phyloP scores from a whole-genome alignment of 202 grass and related monocot genomes.

The Schoenoplectus triqueter region DNA sequence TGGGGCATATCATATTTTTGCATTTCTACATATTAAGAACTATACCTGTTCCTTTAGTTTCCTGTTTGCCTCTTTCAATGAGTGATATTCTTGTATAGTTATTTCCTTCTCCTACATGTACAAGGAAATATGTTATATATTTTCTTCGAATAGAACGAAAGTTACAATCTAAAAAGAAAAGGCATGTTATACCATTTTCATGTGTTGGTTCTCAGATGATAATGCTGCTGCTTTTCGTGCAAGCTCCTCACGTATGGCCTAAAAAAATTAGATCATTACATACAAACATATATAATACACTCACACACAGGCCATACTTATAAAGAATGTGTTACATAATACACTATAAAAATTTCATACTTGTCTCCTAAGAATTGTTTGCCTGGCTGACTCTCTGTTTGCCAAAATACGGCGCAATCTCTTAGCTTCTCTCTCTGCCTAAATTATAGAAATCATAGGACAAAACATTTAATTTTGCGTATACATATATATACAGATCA shows the following conservation, averaged over 20 bases:
- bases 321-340: slow-evolving; percentile 15
- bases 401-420: slow-evolving; percentile 78
- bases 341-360: slow-evolving; percentile 26
- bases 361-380: slow-evolving; percentile 75
- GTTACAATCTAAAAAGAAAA: not conserved
- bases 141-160: not conserved
- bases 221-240: slow-evolving; percentile 62
- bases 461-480: too few relatives aligned
- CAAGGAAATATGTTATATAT: not conserved
- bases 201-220: slow-evolving; percentile 68
- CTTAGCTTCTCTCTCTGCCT: slow-evolving; percentile 78
- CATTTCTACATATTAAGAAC: not conserved
- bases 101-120: slow-evolving; percentile 72
- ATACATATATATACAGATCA: too few relatives aligned
- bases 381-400: slow-evolving; percentile 80
- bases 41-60: slow-evolving; percentile 81
- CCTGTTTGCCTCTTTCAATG: slow-evolving; percentile 70
- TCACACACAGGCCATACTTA: not conserved
- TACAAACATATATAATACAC: too few relatives aligned
- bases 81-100: slow-evolving; percentile 64
- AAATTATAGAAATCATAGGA: not conserved
- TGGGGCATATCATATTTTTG: too few relatives aligned
- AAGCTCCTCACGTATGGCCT: slow-evolving; percentile 75
- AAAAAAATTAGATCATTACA: not conserved
- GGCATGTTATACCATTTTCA: slow-evolving; percentile 56